Base-by-base conservation (phyloP, 306 rosid species). In the Cicer yamashitae region DNA sequence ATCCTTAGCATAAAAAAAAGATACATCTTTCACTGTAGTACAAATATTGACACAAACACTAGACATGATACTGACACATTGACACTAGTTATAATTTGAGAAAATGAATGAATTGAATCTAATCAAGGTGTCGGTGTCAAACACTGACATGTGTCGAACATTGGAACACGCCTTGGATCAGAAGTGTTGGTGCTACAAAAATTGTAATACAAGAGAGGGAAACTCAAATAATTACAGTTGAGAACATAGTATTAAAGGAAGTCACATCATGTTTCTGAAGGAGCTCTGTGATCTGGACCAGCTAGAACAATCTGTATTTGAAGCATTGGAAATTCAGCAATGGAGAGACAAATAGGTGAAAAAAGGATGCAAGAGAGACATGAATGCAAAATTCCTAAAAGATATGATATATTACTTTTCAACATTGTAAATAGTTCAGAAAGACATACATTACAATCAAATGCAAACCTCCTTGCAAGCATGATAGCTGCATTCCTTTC, bases 381-480 rank as follows among this genome's bases (percentile, higher is more conserved):
- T 30, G 37, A 30, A 30, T 30, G 37, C 37, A 30, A 30, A 30
- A 30, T 30, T 30, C 37, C 37, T 30, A 30, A 30, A 30, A 3
- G 37, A 30, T 30, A 30, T 30, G 37, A 30, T 30, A 30, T 30
- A 30, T 22, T 22, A 30, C 1, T 30, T 30, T 30, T 22, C 60
- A 52, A 48, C 6, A 15, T 18, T 12, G 18, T 17, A 46, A 73
- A 37, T 10, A 58, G 64, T 50, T 71, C 53, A 66, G 86, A 71
- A 66, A 45, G 47, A 78, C 98, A 1, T 90, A 90, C 99, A 86
- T 92, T 94, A 74, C 97, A 94, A 72, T 94, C 97, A 47, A 91
- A 94, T 66, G 98, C 97, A 82, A 94, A 94, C 83, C 98, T 81
- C 91, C 98, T 85, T 52, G 98, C 96, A 71, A 94, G 93, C 98